These are phyloP conservation scores for Pseudogymnoascus sp. DNA, from an alignment of 2,329 filamentous ascomycete genomes.

Conservation along the genomic window DNA sequence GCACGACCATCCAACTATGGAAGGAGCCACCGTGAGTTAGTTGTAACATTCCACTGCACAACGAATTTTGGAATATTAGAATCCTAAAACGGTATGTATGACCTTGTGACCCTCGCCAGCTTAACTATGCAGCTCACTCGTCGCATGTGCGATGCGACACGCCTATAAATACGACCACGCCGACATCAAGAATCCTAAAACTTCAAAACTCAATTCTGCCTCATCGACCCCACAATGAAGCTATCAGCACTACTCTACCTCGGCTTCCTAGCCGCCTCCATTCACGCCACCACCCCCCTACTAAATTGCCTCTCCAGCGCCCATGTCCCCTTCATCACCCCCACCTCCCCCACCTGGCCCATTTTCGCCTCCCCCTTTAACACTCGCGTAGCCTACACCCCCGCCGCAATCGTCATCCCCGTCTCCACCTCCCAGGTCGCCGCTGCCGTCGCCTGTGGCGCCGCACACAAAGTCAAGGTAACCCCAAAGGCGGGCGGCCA, in stretches of 20 bases:
- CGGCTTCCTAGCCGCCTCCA: not conserved
- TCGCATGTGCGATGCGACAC: not conserved
- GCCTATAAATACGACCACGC: not conserved
- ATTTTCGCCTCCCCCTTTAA: not conserved
- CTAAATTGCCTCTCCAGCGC: not conserved
- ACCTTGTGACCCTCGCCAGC: not conserved
- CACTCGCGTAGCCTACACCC: not conserved
- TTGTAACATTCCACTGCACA: not conserved
- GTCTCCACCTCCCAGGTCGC: slow-evolving; percentile 31
- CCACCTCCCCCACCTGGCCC: not conserved
- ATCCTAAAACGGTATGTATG: not conserved
- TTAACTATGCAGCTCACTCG: not conserved
- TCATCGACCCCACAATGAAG: not conserved
- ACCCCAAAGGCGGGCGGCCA: slow-evolving; percentile 45
- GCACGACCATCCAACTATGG: not conserved
- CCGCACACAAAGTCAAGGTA: slow-evolving; percentile 35
- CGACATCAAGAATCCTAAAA: not conserved
- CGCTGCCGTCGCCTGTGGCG: slow-evolving; percentile 39
- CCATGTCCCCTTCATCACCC: not conserved
- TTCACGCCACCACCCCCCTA: not conserved
- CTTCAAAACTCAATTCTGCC: not conserved
- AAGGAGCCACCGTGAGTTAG: not conserved
- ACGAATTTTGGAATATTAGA: not conserved
- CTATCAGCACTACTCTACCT: not conserved
- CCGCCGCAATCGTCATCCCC: slow-evolving; percentile 14